A percentile compares a stretch with the other conserved stretches of the same genome.
Evolutionary conservation across 2,329 filamentous ascomycete genomes (phyloP).

Genomic region (Cytospora piceae): DNA sequence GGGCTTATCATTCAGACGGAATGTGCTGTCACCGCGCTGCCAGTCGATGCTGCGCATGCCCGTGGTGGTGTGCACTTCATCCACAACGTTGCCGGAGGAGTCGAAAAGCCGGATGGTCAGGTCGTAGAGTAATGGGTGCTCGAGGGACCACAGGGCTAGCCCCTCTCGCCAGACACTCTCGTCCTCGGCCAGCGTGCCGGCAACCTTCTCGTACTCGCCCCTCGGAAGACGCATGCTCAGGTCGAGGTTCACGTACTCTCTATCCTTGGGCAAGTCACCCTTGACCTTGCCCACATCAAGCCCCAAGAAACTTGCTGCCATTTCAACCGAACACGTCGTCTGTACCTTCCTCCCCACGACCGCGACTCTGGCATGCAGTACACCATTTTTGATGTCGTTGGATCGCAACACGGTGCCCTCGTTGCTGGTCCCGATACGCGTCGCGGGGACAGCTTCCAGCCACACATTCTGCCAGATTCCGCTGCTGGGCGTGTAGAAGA

Average conservation of each 20-base stretch:
- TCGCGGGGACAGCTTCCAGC: conserved; percentile 57
- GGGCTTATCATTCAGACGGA: conserved; percentile 61
- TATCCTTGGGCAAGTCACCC: conserved; percentile 52
- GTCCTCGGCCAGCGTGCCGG: conserved; percentile 38
- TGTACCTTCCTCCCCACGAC: conserved; percentile 54
- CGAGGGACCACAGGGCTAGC: conserved; percentile 66
- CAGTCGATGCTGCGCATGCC: conserved; percentile 66
- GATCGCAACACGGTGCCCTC: conserved; percentile 61
- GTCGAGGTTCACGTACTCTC: conserved; percentile 51
- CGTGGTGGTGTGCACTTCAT: conserved; percentile 62
- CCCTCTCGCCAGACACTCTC: conserved; percentile 53
- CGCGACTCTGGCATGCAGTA: conserved; percentile 54
- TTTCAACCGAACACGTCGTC: conserved; percentile 52
- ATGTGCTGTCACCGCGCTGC: conserved; percentile 59
- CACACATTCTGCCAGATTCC: conserved; percentile 63
- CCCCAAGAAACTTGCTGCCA: conserved; percentile 58
- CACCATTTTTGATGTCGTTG: conserved; percentile 56
- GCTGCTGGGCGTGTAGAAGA: conserved; percentile 61
- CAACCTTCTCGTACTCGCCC: conserved; percentile 45
- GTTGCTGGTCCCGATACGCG: conserved; percentile 58
- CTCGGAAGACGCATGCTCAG: conserved; percentile 48
- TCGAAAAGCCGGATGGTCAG: conserved; percentile 57
- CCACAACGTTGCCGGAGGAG: conserved; percentile 46
- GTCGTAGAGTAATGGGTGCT: conserved; percentile 60
- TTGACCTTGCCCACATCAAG: conserved; percentile 49